Evolutionary conservation across 2,329 filamentous ascomycete genomes (phyloP).

Genomic region (Colletotrichum graminicola): DNA sequence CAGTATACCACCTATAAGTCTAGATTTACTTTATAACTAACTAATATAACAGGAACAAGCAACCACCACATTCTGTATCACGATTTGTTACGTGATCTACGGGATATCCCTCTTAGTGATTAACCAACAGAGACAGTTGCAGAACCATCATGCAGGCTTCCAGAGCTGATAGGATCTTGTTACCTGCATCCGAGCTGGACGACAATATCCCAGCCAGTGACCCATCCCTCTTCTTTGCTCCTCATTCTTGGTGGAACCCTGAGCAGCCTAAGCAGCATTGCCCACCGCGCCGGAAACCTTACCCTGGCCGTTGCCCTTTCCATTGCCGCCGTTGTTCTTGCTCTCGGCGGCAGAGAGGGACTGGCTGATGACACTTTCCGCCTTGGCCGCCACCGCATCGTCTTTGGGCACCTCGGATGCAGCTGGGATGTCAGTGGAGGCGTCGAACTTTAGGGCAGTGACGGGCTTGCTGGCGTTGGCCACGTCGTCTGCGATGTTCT

Average conservation of each 20-base stretch:
- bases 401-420: constrained; percentile 34
- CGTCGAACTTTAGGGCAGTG: constrained; percentile 46
- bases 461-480: constrained; percentile 60
- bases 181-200: too few relatives aligned
- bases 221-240: not conserved
- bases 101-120: too few relatives aligned
- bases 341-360: constrained; percentile 13
- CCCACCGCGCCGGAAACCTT: constrained; percentile 1
- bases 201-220: too few relatives aligned
- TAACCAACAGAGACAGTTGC: too few relatives aligned
- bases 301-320: constrained; percentile 5
- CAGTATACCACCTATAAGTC: too few relatives aligned
- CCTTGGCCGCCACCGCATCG: constrained; percentile 25
- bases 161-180: too few relatives aligned
- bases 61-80: too few relatives aligned
- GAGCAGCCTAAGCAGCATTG: not conserved
- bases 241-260: not conserved
- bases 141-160: too few relatives aligned
- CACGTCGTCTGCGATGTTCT: constrained; percentile 63
- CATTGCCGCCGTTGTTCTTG: not conserved
- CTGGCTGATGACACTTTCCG: constrained; percentile 19
- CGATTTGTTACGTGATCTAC: too few relatives aligned
- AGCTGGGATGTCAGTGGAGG: constrained; percentile 40
- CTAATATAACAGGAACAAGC: too few relatives aligned
- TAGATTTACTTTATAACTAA: too few relatives aligned